Evolutionary conservation across 176 grass and related monocot species (phyloP), one percentile per base, ranked within the genome.

Genomic region (Musa schizocarpa): DNA sequence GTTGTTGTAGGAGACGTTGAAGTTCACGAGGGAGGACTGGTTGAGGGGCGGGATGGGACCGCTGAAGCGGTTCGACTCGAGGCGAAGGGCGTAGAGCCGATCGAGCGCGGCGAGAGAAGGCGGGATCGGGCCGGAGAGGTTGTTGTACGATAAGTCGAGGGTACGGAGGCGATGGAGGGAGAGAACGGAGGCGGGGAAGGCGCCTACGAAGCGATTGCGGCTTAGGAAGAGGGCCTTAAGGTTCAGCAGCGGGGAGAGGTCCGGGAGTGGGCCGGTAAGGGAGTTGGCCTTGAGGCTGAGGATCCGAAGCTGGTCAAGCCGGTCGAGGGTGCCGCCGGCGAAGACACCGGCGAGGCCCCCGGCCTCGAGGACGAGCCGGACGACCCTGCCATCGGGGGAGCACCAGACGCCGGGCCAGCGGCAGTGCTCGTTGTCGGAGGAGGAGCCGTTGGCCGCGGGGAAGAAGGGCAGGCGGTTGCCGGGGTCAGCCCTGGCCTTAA

Each of bases 181-280:
- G 23, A 90, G 81, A 19, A 96, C 78, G 11, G 93, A 92, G 0
- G 81, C 1, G 0, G 93, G 89, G 68, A 96, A 96, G 0, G 81
- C 76, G 0, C 95, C 95, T 1, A 82, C 87, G 88, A 99, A 94
- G 78, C 63, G 90, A 76, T 99, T 99, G 3, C 71, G 54, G 2
- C 81, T 81, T 63, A 99, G 95, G 83, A 63, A 99, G 43, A 99
- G 90, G 11, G 90, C 90, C 74, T 92, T 99, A 69, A 99, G 90
- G 78, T 99, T 86, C 68, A 54, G 65, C 65, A 99, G 95, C 48
- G 63, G 53, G 82, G 95, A 99, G 55, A 99, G 80, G 76, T 94
- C 86, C 0, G 90, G 95, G 56, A 99, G 13, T 20, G 84, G 62
- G 0, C 95, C 95, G 58, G 88, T 79, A 16, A 99, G 88, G 53